Conservation (phyloP, 2,329 filamentous ascomycete genomes). For the Chrysosporium keratinophilum region DNA sequence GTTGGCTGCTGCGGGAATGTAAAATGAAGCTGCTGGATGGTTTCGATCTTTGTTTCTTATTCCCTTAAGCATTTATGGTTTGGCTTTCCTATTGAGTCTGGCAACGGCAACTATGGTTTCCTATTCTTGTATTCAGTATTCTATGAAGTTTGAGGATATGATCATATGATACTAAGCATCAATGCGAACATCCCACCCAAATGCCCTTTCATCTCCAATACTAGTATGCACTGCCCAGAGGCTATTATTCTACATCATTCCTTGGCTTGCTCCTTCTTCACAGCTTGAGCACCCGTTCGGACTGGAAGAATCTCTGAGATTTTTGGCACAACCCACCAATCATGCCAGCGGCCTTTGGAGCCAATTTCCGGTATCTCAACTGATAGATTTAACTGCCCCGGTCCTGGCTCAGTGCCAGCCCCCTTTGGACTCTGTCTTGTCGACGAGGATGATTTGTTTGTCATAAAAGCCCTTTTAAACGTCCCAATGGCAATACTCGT, state of each 20-base stretch:
- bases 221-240: no score
- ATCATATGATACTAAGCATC: no score
- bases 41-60: background rate
- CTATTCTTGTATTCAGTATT: background rate
- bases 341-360: conserved; percentile 35
- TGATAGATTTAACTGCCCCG: conserved; percentile 20
- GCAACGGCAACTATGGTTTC: background rate
- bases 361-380: conserved; percentile 32
- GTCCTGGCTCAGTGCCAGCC: background rate
- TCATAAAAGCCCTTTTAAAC: conserved; percentile 47
- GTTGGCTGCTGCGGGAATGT: background rate
- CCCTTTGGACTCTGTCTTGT: conserved; percentile 2
- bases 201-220: no score
- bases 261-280: background rate
- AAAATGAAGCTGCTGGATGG: background rate
- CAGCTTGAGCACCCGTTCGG: background rate
- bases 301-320: conserved; percentile 20
- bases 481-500: conserved; percentile 54
- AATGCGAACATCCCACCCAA: no score
- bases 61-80: background rate
- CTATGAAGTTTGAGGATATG: no score
- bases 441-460: conserved; percentile 2
- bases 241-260: no score
- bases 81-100: background rate
- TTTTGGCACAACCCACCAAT: conserved; percentile 38